Evolutionary conservation across 2,329 filamentous ascomycete genomes (phyloP), one percentile per base, ranked within the genome.

Genomic region (Cercospora sp.): DNA sequence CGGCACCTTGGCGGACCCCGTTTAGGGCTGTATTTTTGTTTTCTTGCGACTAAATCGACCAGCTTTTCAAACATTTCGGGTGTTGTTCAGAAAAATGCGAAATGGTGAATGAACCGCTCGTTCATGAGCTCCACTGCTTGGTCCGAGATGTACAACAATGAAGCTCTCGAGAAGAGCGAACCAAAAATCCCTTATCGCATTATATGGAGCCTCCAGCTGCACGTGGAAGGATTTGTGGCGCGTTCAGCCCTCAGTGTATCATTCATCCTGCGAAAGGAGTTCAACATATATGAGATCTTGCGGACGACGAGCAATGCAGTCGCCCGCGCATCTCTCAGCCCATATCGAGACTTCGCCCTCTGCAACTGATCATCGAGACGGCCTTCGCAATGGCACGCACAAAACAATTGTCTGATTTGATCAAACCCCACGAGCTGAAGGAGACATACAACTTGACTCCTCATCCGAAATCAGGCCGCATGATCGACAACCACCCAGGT

Each of bases 391-490:
- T 59, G 55, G 55, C 30, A 59, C 28, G 28, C 55, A 31, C 28
- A 23, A 59, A 59, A 23, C 28, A 60, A 45, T 10, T 42, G 16
- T 48, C 36, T 3, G 60, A 68, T n/a, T 45, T 69, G 60, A 64
- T 63, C 65, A 58, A 68, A 16, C 61, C 65, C 18, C 60, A 33
- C 5, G 61, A 60, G 8, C 33, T 65, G 20, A 68, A 71, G 64
- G 65, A 69, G 23, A 64, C 64, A 16, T 61, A 67, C 23, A 64
- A 53, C 20, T 58, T 69, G 55, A 63, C 33, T 18, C 69, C 65
- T 2, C 68, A 71, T 48, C 69, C 69, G 18, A 23, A 60, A 23
- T 69, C 69, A n/a, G 68, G 65, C 10, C 61, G 69, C 16, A 59
- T 69, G 30, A 64, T 69, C 60, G 67, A 69, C 60, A 57, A 42